Percentiles rank a stretch among this genome's conserved stretches.
phyloP scores from a whole-genome alignment of 768 basidiomycete species.

The Amanita rimosa region DNA sequence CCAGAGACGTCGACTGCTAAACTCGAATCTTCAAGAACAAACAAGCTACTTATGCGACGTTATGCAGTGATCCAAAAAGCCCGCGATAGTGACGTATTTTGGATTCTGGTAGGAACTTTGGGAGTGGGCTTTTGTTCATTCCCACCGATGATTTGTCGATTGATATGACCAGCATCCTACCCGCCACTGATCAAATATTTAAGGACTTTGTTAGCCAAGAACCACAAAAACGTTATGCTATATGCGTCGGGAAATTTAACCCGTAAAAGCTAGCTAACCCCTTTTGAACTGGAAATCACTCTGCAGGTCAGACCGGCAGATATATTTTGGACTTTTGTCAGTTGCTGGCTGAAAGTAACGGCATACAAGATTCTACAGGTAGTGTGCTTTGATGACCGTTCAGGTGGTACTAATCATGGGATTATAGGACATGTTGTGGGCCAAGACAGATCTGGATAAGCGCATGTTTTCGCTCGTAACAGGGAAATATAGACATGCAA shows the following conservation, averaged over 20 bases:
- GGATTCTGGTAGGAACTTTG: constrained; percentile 89
- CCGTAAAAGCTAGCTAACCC: constrained; percentile 94
- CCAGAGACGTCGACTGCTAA: constrained; percentile 35
- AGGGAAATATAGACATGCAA: constrained; percentile 75
- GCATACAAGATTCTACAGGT: background rate
- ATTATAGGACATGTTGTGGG: background rate
- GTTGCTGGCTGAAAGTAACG: constrained; percentile 28
- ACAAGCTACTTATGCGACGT: constrained; percentile 79
- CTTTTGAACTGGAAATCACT: constrained; percentile 81
- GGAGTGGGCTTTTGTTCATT: constrained; percentile 44
- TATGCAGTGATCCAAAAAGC: constrained; percentile 84
- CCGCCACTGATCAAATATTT: constrained; percentile 77
- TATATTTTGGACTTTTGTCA: constrained; percentile 74
- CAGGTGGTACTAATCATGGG: background rate
- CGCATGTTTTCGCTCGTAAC: constrained; percentile 83
- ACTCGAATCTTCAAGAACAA: constrained; percentile 59
- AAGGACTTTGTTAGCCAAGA: constrained; percentile 51
- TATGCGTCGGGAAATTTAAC: constrained; percentile 91
- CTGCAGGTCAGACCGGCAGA: constrained; percentile 58
- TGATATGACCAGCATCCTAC: constrained; percentile 55
- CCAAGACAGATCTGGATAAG: constrained; percentile 47
- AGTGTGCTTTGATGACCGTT: background rate
- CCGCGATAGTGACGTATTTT: constrained; percentile 87
- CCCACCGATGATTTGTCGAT: background rate
- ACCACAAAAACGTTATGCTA: constrained; percentile 84